Base-by-base conservation (phyloP, 1,284 basidiomycete genomes). In the Apiotrichum mycotoxinovorans region DNA sequence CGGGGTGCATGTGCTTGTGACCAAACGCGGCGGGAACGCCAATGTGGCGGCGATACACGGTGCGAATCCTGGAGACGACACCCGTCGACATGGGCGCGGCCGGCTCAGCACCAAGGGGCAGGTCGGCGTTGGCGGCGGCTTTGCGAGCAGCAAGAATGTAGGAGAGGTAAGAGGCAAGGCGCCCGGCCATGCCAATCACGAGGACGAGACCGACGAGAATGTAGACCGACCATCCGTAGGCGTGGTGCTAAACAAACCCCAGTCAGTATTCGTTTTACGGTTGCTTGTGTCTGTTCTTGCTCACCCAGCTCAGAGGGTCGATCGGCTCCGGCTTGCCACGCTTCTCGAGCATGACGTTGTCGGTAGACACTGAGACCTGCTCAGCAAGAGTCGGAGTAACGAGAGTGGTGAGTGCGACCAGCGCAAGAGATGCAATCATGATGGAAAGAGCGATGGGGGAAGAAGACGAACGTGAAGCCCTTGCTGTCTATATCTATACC, bases 211-310 rank as follows among this genome's bases (percentile, higher is more conserved):
- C 64, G 2, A 66, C 20, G n/a, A 70, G 61, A 4, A 66, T 27
- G 49, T 68, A 70, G 25, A 67, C 49, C 30, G 52, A 35, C 58
- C 54, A 62, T 5, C 68, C 68, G 46, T 63, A 70, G 1, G 60
- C 58, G 42, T 67, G 58, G 53, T 68, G 65, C 57, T 68, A 54
- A 5, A 15, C 11, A 54, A 5, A 15, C 11, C 11, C 30, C 7
- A 12, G 40, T 41, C 20, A 41, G 40, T 9, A 7, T 30, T 30
- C 7, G 30, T 30, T 30, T 30, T 30, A 30, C 7, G 5, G 30
- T 30, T 5, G 30, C 30, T 30, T 30, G 30, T 30, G 30, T 5
- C 30, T 30, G 30, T 30, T 5, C 12, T 7, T 7, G 12, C 30
- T 30, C 30, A 30, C 46, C 46, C 46, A 48, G 33, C 46, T 35